Evolutionary conservation across 768 basidiomycete species (phyloP).

Genomic region (Chalciporus piperatus): DNA sequence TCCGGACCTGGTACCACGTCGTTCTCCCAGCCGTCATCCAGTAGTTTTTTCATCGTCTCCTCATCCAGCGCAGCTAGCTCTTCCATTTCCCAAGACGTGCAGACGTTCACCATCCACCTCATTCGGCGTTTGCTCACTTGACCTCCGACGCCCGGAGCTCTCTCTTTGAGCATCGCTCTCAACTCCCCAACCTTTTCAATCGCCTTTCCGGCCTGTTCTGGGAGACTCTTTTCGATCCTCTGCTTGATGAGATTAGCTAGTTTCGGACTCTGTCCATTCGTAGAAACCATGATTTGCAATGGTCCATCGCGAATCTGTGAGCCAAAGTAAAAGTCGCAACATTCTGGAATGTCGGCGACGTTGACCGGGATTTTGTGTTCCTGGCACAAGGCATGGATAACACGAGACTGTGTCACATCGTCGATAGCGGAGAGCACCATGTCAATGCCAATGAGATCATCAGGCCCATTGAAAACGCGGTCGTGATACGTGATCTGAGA

Average conservation of each 20-base stretch:
- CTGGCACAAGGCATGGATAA: constrained; percentile 72
- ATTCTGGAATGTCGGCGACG: constrained; percentile 92
- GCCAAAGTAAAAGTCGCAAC: constrained; percentile 99
- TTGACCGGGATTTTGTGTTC: constrained; percentile 80
- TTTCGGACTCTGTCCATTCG: constrained; percentile 89
- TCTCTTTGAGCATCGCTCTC: constrained; percentile 66
- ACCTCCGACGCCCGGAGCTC: constrained; percentile 83
- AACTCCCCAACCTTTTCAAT: constrained; percentile 79
- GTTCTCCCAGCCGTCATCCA: constrained; percentile 88
- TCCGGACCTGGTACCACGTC: constrained; percentile 44
- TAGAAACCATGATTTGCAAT: constrained; percentile 93
- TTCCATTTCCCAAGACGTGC: constrained; percentile 82
- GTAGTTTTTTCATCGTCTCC: constrained; percentile 54
- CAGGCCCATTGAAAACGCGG: constrained; percentile 59
- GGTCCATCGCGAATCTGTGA: constrained; percentile 88
- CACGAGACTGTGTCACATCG: constrained; percentile 65
- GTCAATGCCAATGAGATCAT: constrained; percentile 68
- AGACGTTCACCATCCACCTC: constrained; percentile 89
- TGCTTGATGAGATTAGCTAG: constrained; percentile 81
- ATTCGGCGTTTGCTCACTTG: constrained; percentile 74
- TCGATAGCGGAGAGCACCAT: constrained; percentile 96
- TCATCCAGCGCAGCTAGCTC: constrained; percentile 74
- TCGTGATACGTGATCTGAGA: constrained; percentile 64
- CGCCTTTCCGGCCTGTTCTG: constrained; percentile 69
- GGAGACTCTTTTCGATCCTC: constrained; percentile 64